Conservation (phyloP, 2,329 filamentous ascomycete genomes). For the Aaosphaeria pasadenensis region DNA sequence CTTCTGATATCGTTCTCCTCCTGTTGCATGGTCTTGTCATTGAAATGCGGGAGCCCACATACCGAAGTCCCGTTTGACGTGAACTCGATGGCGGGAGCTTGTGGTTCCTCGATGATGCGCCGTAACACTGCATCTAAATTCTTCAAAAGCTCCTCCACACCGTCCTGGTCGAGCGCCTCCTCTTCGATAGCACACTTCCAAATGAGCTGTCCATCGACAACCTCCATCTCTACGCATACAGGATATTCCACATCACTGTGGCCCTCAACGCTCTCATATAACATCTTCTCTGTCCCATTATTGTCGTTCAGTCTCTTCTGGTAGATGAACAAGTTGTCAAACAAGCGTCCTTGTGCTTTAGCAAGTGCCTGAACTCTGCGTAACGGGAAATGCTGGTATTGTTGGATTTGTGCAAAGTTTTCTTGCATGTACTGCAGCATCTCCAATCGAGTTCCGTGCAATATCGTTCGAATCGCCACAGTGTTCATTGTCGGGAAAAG, state of each 20-base stretch:
- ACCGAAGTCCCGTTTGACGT: slow-evolving; percentile 55
- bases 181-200: slow-evolving; percentile 74
- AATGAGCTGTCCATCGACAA: slow-evolving; percentile 51
- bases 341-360: slow-evolving; percentile 47
- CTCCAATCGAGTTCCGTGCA: slow-evolving; percentile 64
- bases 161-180: slow-evolving; percentile 47
- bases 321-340: slow-evolving; percentile 66
- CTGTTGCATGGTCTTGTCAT: no score
- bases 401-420: slow-evolving; percentile 62
- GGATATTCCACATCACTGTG: slow-evolving; percentile 74
- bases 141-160: slow-evolving; percentile 52
- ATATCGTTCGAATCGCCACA: slow-evolving; percentile 66
- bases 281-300: slow-evolving; percentile 7
- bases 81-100: slow-evolving; percentile 56
- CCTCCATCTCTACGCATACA: slow-evolving; percentile 77
- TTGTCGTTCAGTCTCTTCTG: slow-evolving; percentile 51
- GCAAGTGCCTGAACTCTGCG: slow-evolving; percentile 62
- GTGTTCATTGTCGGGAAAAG: slow-evolving; percentile 95
- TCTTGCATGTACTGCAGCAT: slow-evolving; percentile 74
- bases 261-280: slow-evolving; percentile 64
- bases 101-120: slow-evolving; percentile 51
- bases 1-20: slow-evolving; percentile 2
- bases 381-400: slow-evolving; percentile 75
- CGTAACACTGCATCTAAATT: slow-evolving; percentile 59
- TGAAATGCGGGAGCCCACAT: slow-evolving; percentile 58